Conservation (phyloP, 352 stramenopile species). For the Phytophthora megakarya region DNA sequence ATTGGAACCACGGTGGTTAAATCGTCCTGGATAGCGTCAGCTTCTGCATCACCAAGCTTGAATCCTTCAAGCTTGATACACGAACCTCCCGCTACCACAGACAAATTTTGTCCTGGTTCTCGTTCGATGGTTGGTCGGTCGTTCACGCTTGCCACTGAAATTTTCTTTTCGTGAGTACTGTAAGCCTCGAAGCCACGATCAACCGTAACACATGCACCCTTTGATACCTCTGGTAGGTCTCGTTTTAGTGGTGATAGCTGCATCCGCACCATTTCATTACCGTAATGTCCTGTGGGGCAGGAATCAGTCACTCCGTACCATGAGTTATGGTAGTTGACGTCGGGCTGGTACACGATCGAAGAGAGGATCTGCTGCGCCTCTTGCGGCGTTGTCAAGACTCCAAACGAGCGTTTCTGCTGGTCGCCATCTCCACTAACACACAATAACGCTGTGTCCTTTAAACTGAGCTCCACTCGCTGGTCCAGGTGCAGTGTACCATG, state of each 20-base stretch:
- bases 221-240: not conserved
- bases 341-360: constrained; percentile 34
- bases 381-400: constrained; percentile 25
- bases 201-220: constrained; percentile 7
- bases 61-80: constrained; percentile 21
- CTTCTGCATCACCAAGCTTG: constrained; percentile 25
- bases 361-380: constrained; percentile 37
- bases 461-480: not conserved
- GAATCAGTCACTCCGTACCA: constrained; percentile 24
- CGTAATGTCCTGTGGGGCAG: constrained; percentile 3
- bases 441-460: constrained; percentile 32
- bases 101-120: not conserved
- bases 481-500: constrained; percentile 32
- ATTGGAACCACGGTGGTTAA: constrained; percentile 13
- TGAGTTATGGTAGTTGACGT: constrained; percentile 23
- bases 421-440: not conserved
- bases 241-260: constrained; percentile 4
- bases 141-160: constrained; percentile 30
- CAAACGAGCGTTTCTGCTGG: constrained; percentile 10
- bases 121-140: constrained; percentile 22
- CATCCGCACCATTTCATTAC: constrained; percentile 26
- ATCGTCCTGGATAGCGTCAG: constrained; percentile 12
- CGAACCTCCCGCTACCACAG: constrained; percentile 5
- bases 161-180: constrained; percentile 25
- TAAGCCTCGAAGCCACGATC: not conserved